Evolutionary conservation across 208 protist species (phyloP), one percentile per base, ranked within the genome.

Genomic region (Crithidia brevicula): DNA sequence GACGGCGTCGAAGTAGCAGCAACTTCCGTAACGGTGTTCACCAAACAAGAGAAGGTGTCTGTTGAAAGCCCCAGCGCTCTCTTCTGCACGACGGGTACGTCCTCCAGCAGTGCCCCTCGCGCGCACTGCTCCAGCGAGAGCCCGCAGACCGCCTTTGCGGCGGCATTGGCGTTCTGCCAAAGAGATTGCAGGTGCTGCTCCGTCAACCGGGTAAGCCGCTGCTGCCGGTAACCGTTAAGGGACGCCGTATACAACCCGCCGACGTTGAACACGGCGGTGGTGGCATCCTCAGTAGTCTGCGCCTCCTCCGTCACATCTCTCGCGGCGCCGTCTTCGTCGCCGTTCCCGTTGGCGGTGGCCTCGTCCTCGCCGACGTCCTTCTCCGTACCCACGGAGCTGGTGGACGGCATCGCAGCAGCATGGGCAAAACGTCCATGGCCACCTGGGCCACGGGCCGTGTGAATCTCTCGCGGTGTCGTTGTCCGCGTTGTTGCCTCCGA

Each of bases 181-280:
- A 75, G 61, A 0, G 69, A 75, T 6, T 50, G 30, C 31, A 75
- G 53, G 38, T 75, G 60, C 45, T 75, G 69, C 52, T 75, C 54
- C 6, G 69, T 69, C n/a, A 75, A 61, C 22, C 46, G 61, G 6
- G 52, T 64, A 11, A 75, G 69, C 15, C 69, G 69, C 54, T 75
- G 69, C 46, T 75, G 53, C n/a, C 61, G 69, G 16, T 75, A 75
- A 22, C 36, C 45, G 54, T 75, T 68, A 11, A 75, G 25, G 3
- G 62, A 75, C 20, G 69, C 13, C 1, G 69, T 75, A 54, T 75
- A 75, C 27, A 75, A 54, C 5, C 69, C 69, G 4, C 60, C 40
- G 4, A 75, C 61, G n/a, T 57, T 33, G 46, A 75, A 68, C 22
- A 23, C 38, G 28, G 61, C 46, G 25, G 43, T 33, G 16, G 31